Conservation (phyloP, 129 eudicot species). For the Pseudognaphalium luteoalbum region DNA sequence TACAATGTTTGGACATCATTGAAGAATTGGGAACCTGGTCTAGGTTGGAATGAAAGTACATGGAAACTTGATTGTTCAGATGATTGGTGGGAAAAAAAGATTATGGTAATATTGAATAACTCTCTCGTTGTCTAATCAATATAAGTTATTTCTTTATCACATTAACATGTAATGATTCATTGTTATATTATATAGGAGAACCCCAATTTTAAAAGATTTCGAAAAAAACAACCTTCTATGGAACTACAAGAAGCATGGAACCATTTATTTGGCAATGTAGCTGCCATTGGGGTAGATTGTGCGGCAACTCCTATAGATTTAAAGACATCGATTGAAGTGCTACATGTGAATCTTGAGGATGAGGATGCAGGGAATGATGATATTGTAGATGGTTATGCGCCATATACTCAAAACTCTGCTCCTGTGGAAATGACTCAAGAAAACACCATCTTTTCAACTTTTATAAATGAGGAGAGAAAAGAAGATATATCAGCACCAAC, state of each 20-base stretch:
- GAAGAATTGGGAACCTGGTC: slow-evolving; percentile 5
- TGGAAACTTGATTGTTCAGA: slow-evolving; percentile 17
- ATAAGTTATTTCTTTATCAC: background rate
- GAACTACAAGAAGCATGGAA: slow-evolving; percentile 28
- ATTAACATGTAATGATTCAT: background rate
- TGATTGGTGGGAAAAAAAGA: slow-evolving; percentile 28
- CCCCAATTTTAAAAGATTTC: background rate
- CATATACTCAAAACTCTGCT: background rate
- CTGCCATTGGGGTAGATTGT: background rate
- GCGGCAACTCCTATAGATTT: background rate
- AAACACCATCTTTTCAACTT: background rate
- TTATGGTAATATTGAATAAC: slow-evolving; percentile 9
- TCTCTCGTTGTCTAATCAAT: background rate
- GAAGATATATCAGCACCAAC: background rate
- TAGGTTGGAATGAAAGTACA: slow-evolving; percentile 10
- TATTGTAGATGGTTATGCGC: background rate
- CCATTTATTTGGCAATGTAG: slow-evolving; percentile 21
- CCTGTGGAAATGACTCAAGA: slow-evolving; percentile 11
- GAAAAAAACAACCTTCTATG: slow-evolving; percentile 20
- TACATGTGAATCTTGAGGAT: background rate
- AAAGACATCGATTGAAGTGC: background rate
- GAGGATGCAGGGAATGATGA: background rate
- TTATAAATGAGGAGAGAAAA: background rate
- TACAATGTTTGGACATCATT: slow-evolving; percentile 22
- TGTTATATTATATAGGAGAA: slow-evolving; percentile 20